phyloP scores from a whole-genome alignment of 2,329 filamentous ascomycete species.

The Sphaceloma murrayae region DNA sequence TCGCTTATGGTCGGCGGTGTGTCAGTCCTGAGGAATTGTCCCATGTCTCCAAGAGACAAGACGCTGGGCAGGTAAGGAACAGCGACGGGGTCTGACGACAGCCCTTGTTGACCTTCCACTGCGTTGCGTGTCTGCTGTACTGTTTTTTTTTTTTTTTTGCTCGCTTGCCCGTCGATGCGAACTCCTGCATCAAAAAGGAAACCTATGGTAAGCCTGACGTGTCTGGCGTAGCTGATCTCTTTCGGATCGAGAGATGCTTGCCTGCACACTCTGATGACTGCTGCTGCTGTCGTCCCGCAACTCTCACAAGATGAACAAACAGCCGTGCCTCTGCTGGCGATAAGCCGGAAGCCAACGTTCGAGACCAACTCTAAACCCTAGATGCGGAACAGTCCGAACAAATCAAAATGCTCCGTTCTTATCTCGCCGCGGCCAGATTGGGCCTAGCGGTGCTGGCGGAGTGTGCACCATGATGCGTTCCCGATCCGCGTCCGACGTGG shows the following conservation, averaged over 20 bases:
- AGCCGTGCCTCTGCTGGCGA: background rate
- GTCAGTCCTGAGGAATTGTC: constrained; percentile 4
- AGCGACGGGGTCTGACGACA: constrained; percentile 12
- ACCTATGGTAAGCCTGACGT: constrained; percentile 4
- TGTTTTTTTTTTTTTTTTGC: background rate
- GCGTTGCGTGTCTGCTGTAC: background rate
- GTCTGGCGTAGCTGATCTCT: background rate
- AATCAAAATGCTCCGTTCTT: constrained; percentile 18
- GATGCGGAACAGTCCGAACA: background rate
- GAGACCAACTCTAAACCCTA: background rate
- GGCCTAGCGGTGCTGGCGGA: constrained; percentile 6
- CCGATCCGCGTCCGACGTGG: constrained; percentile 14
- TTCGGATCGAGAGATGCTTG: background rate
- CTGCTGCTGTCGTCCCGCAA: background rate
- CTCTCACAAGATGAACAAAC: background rate
- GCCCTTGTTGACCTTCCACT: too few species aligned
- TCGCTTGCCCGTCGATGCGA: background rate
- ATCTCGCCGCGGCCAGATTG: constrained; percentile 16
- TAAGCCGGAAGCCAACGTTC: constrained; percentile 9
- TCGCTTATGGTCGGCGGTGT: constrained; percentile 4
- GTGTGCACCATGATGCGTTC: constrained; percentile 11
- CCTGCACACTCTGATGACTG: background rate
- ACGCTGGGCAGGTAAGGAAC: background rate
- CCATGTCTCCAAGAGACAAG: background rate
- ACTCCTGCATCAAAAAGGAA: constrained; percentile 5